phyloP scores from a whole-genome alignment of 305 asterid species.

The Fraxinus sp. region DNA sequence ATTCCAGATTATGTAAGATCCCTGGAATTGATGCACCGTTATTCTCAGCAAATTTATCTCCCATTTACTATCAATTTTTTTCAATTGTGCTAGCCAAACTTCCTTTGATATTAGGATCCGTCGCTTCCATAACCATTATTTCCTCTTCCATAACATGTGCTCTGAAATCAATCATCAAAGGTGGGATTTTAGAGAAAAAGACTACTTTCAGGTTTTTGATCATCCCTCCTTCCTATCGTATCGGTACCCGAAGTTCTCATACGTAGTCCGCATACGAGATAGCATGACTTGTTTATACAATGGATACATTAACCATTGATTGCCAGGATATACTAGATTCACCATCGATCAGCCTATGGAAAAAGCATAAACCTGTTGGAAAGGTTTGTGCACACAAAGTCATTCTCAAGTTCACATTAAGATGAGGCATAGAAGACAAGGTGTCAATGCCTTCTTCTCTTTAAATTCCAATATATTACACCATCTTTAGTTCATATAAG shows the following conservation, averaged over 20 bases:
- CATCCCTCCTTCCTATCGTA: conserved; percentile 62
- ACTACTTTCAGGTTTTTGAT: conserved; percentile 60
- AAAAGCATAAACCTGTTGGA: neutral
- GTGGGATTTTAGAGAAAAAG: conserved; percentile 66
- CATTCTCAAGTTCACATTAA: neutral
- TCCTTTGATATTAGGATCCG: conserved; percentile 36
- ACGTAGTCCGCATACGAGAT: conserved; percentile 63
- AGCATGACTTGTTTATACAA: neutral
- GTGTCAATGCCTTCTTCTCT: neutral
- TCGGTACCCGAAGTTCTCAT: conserved; percentile 77
- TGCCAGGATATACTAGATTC: neutral
- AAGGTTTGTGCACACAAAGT: neutral
- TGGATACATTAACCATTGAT: neutral
- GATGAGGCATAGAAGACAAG: neutral
- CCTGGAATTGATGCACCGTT: conserved; percentile 50
- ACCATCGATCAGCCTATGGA: conserved; percentile 6
- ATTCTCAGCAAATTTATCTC: conserved; percentile 44
- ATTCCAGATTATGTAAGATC: conserved; percentile 52
- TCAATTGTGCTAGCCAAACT: conserved; percentile 49
- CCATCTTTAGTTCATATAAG: neutral
- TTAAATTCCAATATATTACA: neutral
- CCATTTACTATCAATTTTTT: conserved; percentile 65
- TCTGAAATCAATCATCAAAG: conserved; percentile 61
- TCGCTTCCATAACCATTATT: conserved; percentile 35
- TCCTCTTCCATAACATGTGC: conserved; percentile 57